Percentiles rank a stretch among this genome's conserved stretches.
phyloP scores from a whole-genome alignment of 1,284 basidiomycete genomes.

The Vanrija sp. region DNA sequence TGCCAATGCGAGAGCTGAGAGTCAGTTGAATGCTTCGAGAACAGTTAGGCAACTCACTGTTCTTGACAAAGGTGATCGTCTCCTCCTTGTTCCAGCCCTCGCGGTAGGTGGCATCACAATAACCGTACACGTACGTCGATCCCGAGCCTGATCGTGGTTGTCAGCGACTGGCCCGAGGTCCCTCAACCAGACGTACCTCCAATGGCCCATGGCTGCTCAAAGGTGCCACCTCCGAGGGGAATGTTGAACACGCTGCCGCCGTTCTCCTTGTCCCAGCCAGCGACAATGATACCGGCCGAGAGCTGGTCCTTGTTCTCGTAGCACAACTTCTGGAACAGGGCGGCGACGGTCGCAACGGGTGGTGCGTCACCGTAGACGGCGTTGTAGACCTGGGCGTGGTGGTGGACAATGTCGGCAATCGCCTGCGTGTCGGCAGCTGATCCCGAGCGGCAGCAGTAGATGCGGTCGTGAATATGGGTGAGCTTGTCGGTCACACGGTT shows the following conservation, averaged over 20 bases:
- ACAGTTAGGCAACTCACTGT: constrained; percentile 63
- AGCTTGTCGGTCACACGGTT: constrained; percentile 99
- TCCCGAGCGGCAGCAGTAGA: constrained; percentile 98
- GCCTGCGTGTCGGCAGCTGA: constrained; percentile 98
- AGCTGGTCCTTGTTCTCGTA: constrained; percentile 91
- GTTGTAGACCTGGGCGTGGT: constrained; percentile 77
- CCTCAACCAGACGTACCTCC: constrained; percentile 59
- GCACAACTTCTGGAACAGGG: constrained; percentile 81
- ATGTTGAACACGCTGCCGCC: constrained; percentile 98
- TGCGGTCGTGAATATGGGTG: constrained; percentile 92
- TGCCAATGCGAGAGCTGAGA: constrained; percentile 79
- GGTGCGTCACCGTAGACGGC: constrained; percentile 62
- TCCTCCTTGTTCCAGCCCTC: constrained; percentile 90
- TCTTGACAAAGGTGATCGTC: constrained; percentile 91
- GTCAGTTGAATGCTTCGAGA: constrained; percentile 4
- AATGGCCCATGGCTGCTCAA: constrained; percentile 95
- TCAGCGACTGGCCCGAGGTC: constrained; percentile 5
- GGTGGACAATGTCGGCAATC: constrained; percentile 87
- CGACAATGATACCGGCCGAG: constrained; percentile 94
- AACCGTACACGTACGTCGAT: constrained; percentile 97
- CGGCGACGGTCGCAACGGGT: constrained; percentile 75
- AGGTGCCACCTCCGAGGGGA: constrained; percentile 86
- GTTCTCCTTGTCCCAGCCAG: constrained; percentile 89
- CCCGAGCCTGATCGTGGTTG: constrained; percentile 72
- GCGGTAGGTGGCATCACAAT: constrained; percentile 96